Evolutionary conservation across 2,329 filamentous ascomycete species (phyloP), one percentile per base, ranked within the genome.

Genomic region (Cytospora leucostoma): DNA sequence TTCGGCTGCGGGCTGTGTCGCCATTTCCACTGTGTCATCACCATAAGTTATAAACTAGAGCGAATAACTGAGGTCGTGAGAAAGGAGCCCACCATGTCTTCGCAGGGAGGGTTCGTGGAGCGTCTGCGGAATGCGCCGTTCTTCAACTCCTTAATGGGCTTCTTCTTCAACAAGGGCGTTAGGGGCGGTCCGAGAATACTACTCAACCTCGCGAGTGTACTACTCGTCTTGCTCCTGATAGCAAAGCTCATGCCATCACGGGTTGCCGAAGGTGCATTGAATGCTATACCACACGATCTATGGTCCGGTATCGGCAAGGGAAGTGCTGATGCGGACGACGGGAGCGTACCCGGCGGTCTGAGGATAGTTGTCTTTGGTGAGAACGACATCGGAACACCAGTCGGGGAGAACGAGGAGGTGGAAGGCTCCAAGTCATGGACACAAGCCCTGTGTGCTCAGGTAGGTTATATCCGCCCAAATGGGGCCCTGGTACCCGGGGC

Each of bases 311-410:
- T 55, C 38, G 63, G 11, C 38, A 58, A n/a, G 19, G 65, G 10
- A 27, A 55, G 21, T 44, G 27, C 27, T 27, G 37, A 33, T 27
- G 27, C 52, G 40, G 51, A 27, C 10, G 56, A 58, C 7, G 64
- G 44, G 0, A 63, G 63, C 27, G 62, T 56, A 19, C 63, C 63
- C 1, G 74, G 74, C 7, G 74, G 78, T 2, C 63, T 84, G 64
- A 77, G 82, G 59, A 74, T 84, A 8, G 80, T 84, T 10, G 79
- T 82, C 7, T 84, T 84, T 68, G 82, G 82, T 5, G 81, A 82
- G 63, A 72, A 81, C n/a, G 76, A 79, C 62, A 69, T 78, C 50
- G 78, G 78, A 13, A 80, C 79, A 40, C 73, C 77, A 10, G 66
- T 69, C 38, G 57, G 64, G 33, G 64, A 63, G 21, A 67, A 68